These are phyloP conservation scores for Micractinium conductrix DNA, from an alignment of 139 green algal genomes.

Conservation along the genomic window DNA sequence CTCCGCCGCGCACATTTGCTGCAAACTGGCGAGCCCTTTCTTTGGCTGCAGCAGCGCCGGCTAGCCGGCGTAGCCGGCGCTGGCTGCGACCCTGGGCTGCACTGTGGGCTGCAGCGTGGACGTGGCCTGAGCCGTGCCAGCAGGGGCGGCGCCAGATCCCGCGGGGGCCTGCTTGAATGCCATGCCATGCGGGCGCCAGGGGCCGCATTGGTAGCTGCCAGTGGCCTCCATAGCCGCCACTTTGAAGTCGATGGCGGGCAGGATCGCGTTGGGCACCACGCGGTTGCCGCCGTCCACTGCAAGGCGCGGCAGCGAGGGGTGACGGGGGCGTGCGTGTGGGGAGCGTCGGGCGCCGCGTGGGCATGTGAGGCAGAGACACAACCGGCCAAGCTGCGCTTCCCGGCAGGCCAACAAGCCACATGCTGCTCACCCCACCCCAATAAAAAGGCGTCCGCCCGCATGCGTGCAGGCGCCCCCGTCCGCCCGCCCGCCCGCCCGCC, in stretches of 20 bases:
- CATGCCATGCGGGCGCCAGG: background rate
- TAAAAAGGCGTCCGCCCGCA: too few species aligned
- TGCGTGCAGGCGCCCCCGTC: too few species aligned
- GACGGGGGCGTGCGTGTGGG: background rate
- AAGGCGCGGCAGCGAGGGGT: background rate
- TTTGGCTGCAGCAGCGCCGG: too few species aligned
- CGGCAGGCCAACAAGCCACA: background rate
- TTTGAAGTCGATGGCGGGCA: background rate
- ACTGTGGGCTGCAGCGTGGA: too few species aligned
- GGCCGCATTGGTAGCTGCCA: background rate
- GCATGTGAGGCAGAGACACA: background rate
- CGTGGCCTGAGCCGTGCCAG: too few species aligned
- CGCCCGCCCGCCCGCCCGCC: too few species aligned
- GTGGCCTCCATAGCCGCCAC: background rate
- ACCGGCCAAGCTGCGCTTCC: background rate
- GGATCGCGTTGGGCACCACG: background rate
- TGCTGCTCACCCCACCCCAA: background rate
- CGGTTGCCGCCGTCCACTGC: background rate
- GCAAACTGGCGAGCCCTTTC: too few species aligned
- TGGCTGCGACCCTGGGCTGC: too few species aligned
- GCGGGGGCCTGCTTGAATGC: conserved; percentile 1
- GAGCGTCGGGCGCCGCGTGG: background rate
- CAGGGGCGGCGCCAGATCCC: too few species aligned
- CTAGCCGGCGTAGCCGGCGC: too few species aligned
- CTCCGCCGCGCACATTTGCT: too few species aligned